phyloP scores from a whole-genome alignment of 495 filamentous ascomycete species.

The Trichoderma gamsii region DNA sequence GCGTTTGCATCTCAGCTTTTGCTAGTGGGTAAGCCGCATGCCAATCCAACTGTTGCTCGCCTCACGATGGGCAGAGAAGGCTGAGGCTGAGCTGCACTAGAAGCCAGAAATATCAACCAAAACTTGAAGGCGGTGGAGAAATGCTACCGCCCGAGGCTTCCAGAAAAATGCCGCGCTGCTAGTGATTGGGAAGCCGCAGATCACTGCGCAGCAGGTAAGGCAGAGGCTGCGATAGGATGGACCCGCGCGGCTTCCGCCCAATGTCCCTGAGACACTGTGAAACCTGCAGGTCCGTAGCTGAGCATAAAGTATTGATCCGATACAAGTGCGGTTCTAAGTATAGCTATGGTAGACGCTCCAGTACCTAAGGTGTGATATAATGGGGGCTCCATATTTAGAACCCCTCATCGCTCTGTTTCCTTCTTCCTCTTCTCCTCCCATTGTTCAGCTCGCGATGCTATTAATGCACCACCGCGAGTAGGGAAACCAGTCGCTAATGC shows the following conservation, averaged over 20 bases:
- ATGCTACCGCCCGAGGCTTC: not conserved
- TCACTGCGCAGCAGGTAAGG: not conserved
- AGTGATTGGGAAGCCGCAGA: not conserved
- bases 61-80: not conserved
- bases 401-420: too few relatives aligned
- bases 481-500: not conserved
- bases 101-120: too few relatives aligned
- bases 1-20: not conserved
- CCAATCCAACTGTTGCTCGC: not conserved
- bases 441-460: constrained; percentile 3
- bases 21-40: not conserved
- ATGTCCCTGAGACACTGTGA: not conserved
- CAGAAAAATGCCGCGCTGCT: not conserved
- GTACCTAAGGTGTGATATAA: too few relatives aligned
- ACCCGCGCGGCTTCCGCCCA: not conserved
- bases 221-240: not conserved
- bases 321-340: not conserved
- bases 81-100: not conserved
- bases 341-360: not conserved
- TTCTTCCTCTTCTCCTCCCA: not conserved
- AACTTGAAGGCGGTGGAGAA: not conserved
- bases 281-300: not conserved
- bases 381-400: not conserved
- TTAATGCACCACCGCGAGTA: not conserved
- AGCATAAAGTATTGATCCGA: not conserved